Evolutionary conservation across 768 basidiomycete species (phyloP), one percentile per base, ranked within the genome.

Genomic region (Flagelloscypha sp.): DNA sequence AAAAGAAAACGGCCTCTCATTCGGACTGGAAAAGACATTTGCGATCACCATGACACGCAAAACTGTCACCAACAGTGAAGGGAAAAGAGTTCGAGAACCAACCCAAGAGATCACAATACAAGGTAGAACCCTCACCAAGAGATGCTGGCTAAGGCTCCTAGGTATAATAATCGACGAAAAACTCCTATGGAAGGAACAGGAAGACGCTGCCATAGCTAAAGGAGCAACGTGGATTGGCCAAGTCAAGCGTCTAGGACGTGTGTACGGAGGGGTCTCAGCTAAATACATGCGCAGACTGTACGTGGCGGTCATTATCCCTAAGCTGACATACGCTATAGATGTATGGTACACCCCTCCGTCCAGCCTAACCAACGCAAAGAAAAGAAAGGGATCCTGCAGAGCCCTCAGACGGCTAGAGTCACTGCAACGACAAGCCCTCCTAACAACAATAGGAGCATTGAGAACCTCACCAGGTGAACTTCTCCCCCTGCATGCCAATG

Each of bases 121-220:
- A n/a, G n/a, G n/a, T n/a, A n/a, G n/a, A n/a, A n/a, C n/a, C n/a
- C n/a, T n/a, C n/a, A n/a, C n/a, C n/a, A n/a, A n/a, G n/a, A n/a
- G n/a, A n/a, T n/a, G n/a, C n/a, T n/a, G n/a, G n/a, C n/a, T n/a
- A n/a, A 56, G 53, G 23, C 56, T 53, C 37, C 47, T 61, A 1
- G 59, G 59, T 0, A 43, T 58, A 0, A 24, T 48, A 8, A 20
- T 58, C 0, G 46, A 61, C 36, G 30, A 38, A 11, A 30, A 53
- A 20, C 33, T 52, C 1, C 2, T 18, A 0, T 53, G 46, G 41
- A 44, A 30, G 3, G 31, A 29, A 3, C 48, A 53, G 7, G 23
- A 22, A 5, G 30, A 43, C 2, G 27, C 19, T 43, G 49, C 51
- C 27, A 30, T 27, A 5, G 21, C 6, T n/a, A n/a, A n/a, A n/a